Percentiles rank a stretch among this genome's conserved stretches.
Conservation (phyloP, 2,329 filamentous ascomycete species). For the Fusarium fujikuroi region DNA sequence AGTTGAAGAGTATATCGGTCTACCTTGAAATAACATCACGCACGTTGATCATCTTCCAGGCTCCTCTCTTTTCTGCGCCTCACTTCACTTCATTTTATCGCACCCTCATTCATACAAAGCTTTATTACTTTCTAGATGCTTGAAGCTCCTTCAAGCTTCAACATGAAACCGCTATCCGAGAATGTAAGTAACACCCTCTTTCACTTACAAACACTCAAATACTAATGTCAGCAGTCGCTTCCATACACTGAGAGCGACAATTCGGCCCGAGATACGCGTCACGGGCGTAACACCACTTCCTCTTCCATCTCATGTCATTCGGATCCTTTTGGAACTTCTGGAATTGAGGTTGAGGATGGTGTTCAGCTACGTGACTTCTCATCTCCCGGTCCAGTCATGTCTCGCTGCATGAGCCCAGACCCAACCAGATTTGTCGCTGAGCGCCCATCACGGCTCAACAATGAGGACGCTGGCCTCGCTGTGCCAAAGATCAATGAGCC, state of each 20-base stretch:
- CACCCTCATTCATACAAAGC: neutral
- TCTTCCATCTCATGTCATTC: constrained; percentile 29
- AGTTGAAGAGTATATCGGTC: neutral
- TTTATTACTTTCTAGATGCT: neutral
- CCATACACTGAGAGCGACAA: constrained; percentile 32
- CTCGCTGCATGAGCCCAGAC: constrained; percentile 9
- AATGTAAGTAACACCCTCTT: constrained; percentile 8
- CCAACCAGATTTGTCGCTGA: constrained; percentile 30
- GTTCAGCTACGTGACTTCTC: constrained; percentile 25
- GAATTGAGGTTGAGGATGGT: constrained; percentile 2
- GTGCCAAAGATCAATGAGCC: neutral
- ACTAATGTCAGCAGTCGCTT: constrained; percentile 28
- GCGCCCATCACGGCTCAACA: constrained; percentile 15
- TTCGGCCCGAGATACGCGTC: constrained; percentile 35
- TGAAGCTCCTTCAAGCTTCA: neutral
- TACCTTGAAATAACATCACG: neutral
- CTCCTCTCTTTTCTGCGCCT: neutral
- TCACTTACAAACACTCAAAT: neutral
- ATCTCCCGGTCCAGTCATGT: constrained; percentile 2
- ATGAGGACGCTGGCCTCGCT: neutral
- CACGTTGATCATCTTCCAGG: neutral
- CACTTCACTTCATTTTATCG: neutral
- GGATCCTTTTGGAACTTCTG: constrained; percentile 19
- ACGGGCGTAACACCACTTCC: constrained; percentile 29
- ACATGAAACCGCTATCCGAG: constrained; percentile 27